Evolutionary conservation across 2,329 filamentous ascomycete genomes (phyloP), one percentile per base, ranked within the genome.

Genomic region (Aspergillus fumigatus): DNA sequence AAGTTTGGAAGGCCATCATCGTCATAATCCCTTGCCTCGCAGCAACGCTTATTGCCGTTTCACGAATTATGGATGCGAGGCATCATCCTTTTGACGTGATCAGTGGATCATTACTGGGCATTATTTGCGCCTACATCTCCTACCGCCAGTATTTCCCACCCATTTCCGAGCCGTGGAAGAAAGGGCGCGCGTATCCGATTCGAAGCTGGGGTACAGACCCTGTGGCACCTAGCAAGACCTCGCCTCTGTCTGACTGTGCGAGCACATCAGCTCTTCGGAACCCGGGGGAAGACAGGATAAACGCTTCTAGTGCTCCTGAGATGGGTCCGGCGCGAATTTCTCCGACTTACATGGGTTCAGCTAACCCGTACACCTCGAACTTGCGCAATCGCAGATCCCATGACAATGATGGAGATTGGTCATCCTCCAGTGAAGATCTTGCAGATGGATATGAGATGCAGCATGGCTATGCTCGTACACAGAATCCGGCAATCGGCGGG

Each of bases 1-100:
- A 85, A 65, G 81, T 82, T 17, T 85, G 83, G 83, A 84, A 84
- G 64, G 71, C 80, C 1, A 76, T 84, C 54, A 65, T 85, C 23
- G 77, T 84, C 41, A 71, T 83, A 58, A 70, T 81, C 4, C 83
- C 83, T 1, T 75, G 77, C 9, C 74, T 85, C 17, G 81, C 75
- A 23, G 83, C 83, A 19, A 75, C 77, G 10, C 74, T 85, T 45
- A 76, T 85, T 53, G 80, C 82, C 5, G 79, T 81, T 40, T 80
- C 79, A 14, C 79, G 83, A 48, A 85, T 85, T 55, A 85, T 85
- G 82, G 83, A 85, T 62, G 82, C 82, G 23, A 77, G 83, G 17
- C 83, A 85, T 57, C 83, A 85, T 62, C 82, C 82, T 0, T 85
- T 85, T 66, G 83, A 85, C 61, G 83, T 85, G 29, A 75, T 85